These are phyloP conservation scores for Thermoascus crustaceus DNA, from an alignment of 2,329 filamentous ascomycete genomes.

Conservation along the genomic window DNA sequence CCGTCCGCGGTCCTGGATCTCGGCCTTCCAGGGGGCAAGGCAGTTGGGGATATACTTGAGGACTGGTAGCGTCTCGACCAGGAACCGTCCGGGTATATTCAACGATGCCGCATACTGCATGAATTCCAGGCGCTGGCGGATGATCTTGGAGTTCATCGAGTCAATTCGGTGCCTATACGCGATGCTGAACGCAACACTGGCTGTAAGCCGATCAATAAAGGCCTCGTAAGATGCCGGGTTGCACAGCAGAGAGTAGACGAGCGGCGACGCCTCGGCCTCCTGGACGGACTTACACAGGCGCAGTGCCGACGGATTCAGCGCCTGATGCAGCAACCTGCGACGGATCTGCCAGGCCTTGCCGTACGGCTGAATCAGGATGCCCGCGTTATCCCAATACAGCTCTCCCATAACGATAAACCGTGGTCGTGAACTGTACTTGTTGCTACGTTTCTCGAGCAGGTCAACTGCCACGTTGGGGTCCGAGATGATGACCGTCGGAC, in stretches of 20 bases:
- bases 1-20: conserved; percentile 11
- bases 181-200: conserved; percentile 43
- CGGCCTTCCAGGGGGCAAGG: conserved; percentile 40
- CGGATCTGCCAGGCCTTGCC: conserved; percentile 42
- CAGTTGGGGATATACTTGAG: conserved; percentile 38
- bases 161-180: conserved; percentile 45
- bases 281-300: conserved; percentile 44
- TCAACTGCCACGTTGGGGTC: conserved; percentile 26
- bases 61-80: conserved; percentile 39
- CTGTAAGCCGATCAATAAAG: conserved; percentile 40
- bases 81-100: conserved; percentile 41
- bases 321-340: conserved; percentile 38
- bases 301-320: conserved; percentile 42
- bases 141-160: conserved; percentile 38
- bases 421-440: conserved; percentile 31
- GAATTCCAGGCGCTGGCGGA: conserved; percentile 39
- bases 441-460: conserved; percentile 31
- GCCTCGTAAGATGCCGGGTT: conserved; percentile 37
- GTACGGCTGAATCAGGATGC: conserved; percentile 43
- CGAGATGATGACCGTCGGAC: conserved; percentile 29
- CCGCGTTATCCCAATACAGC: conserved; percentile 30
- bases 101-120: conserved; percentile 43
- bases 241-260: conserved; percentile 36
- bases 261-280: conserved; percentile 40
- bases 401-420: conserved; percentile 23